Percentiles rank a stretch among this genome's conserved stretches.
Evolutionary conservation across 352 stramenopile genomes (phyloP).

Genomic region (Globisporangium lucens): DNA sequence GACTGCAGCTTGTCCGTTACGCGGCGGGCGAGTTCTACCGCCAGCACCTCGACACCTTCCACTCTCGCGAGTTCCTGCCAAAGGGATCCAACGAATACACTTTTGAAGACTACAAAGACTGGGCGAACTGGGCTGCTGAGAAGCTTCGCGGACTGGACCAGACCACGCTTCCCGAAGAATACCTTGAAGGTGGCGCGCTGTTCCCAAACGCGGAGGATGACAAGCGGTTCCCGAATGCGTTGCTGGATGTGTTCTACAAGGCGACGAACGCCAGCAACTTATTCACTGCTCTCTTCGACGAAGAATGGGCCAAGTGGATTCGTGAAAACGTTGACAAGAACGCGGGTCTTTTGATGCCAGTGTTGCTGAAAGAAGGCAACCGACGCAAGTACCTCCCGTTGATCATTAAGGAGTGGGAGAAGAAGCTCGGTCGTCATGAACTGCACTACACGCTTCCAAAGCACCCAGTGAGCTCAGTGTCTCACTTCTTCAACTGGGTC

Average conservation of each 20-base stretch:
- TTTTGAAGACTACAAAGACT: conserved; percentile 64
- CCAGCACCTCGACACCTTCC: conserved; percentile 80
- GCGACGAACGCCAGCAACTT: conserved; percentile 50
- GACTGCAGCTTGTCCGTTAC: conserved; percentile 78
- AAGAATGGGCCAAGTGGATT: conserved; percentile 56
- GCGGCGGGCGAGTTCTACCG: conserved; percentile 79
- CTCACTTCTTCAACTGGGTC: conserved; percentile 74
- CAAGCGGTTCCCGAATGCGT: conserved; percentile 51
- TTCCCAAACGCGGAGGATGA: conserved; percentile 58
- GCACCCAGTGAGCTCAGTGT: conserved; percentile 47
- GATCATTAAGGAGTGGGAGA: conserved; percentile 64
- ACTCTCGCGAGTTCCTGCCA: conserved; percentile 66
- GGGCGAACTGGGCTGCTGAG: conserved; percentile 57
- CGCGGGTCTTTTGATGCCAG: conserved; percentile 33
- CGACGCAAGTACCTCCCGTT: conserved; percentile 53
- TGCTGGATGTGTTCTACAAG: conserved; percentile 61
- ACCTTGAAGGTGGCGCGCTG: conserved; percentile 50
- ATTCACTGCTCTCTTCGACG: conserved; percentile 57
- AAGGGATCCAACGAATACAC: conserved; percentile 34
- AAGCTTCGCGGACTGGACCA: conserved; percentile 44
- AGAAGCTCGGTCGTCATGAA: conserved; percentile 43
- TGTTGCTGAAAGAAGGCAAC: conserved; percentile 39
- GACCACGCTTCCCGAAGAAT: conserved; percentile 44
- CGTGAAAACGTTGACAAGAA: conserved; percentile 58
- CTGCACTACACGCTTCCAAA: conserved; percentile 75